phyloP scores from a whole-genome alignment of 768 basidiomycete species.

The Boletus vinaceobasis region DNA sequence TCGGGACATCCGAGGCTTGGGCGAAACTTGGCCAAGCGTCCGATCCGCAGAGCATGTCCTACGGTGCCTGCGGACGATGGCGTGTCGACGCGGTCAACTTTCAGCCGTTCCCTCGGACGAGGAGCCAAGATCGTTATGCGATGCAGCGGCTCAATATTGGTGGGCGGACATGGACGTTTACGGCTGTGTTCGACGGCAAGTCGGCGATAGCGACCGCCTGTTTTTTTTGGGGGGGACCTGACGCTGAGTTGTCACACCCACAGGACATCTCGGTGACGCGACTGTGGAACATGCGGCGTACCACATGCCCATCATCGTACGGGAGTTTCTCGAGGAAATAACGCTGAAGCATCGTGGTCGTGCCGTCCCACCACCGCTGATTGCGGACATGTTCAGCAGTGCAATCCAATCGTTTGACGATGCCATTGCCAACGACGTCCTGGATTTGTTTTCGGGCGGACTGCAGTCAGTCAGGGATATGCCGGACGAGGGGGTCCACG shows the following conservation, averaged over 20 bases:
- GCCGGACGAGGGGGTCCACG: slow-evolving; percentile 53
- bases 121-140: slow-evolving; percentile 64
- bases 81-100: slow-evolving; percentile 64
- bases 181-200: slow-evolving; percentile 69
- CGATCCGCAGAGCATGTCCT: slow-evolving; percentile 44
- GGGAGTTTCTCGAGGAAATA: slow-evolving; percentile 50
- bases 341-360: slow-evolving; percentile 36
- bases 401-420: slow-evolving; percentile 63
- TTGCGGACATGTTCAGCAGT: slow-evolving; percentile 54
- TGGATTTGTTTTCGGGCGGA: slow-evolving; percentile 58
- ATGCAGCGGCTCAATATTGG: slow-evolving; percentile 54
- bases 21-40: slow-evolving; percentile 47
- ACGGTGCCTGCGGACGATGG: slow-evolving; percentile 37
- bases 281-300: slow-evolving; percentile 67
- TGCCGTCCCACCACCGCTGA: slow-evolving; percentile 43
- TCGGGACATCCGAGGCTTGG: slow-evolving; percentile 53
- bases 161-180: slow-evolving; percentile 59
- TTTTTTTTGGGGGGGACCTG: not conserved
- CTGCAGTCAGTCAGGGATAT: slow-evolving; percentile 47
- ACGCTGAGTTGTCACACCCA: slow-evolving; percentile 27
- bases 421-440: slow-evolving; percentile 62
- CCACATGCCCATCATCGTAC: slow-evolving; percentile 65
- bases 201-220: not conserved
- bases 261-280: slow-evolving; percentile 67
- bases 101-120: slow-evolving; percentile 53